Percentiles rank a stretch among this genome's conserved stretches.
Evolutionary conservation across 805 yeast species (phyloP).

Genomic region (Metschnikowia lochheadii): DNA sequence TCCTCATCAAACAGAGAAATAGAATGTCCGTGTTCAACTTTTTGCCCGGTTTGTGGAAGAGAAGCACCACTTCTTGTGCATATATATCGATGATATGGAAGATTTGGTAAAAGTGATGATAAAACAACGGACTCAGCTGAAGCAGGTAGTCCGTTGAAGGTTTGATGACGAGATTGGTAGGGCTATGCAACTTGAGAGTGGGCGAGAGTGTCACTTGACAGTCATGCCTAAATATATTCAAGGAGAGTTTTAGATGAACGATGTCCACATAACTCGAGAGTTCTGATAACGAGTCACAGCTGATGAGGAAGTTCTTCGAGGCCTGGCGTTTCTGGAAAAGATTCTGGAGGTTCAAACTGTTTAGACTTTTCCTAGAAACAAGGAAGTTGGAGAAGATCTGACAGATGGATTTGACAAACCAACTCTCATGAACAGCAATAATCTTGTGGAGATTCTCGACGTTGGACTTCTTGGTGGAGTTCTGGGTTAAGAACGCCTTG

Average conservation of each 20-base stretch:
- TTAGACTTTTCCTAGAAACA: conserved; percentile 29
- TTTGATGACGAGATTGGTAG: conserved; percentile 19
- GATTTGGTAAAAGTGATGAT: conserved; percentile 47
- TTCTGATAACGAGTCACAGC: conserved; percentile 38
- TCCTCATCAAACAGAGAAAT: conserved; percentile 47
- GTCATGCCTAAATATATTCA: conserved; percentile 70
- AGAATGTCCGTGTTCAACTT: conserved; percentile 43
- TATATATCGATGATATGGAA: conserved; percentile 45
- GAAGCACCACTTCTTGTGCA: conserved; percentile 40
- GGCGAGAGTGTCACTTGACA: conserved; percentile 29
- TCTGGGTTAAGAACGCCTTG: conserved; percentile 49
- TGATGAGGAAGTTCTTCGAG: conserved; percentile 13
- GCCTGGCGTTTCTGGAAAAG: conserved; percentile 23
- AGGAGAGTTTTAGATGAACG: conserved; percentile 68
- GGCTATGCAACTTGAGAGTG: conserved; percentile 11
- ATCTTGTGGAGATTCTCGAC: conserved; percentile 50
- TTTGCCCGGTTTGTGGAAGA: conserved; percentile 58
- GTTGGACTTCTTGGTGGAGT: conserved; percentile 44
- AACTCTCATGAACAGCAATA: conserved; percentile 83
- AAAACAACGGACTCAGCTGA: conserved; percentile 20
- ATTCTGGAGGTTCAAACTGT: conserved; percentile 18
- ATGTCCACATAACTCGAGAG: conserved; percentile 65
- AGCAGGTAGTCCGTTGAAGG: conserved; percentile 19
- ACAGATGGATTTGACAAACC: conserved; percentile 78
- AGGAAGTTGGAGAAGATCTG: conserved; percentile 64